A percentile compares a stretch with the other conserved stretches of the same genome.
phyloP scores from a whole-genome alignment of 352 stramenopile genomes.

The Phytophthora macrochlamydospora region DNA sequence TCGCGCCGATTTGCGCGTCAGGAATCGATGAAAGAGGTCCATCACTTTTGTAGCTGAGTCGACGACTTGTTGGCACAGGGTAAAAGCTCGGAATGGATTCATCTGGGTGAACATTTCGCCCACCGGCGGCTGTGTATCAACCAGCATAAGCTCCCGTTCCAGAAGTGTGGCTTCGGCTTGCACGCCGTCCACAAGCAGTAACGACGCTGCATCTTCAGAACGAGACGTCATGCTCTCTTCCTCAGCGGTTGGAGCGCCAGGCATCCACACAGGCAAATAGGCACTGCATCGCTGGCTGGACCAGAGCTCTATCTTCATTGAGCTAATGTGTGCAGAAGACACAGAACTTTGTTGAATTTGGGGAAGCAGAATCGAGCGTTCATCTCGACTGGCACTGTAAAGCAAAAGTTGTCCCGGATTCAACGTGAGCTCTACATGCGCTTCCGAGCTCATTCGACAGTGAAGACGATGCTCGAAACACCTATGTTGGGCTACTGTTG shows the following conservation, averaged over 20 bases:
- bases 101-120: slow-evolving; percentile 28
- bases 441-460: slow-evolving; percentile 42
- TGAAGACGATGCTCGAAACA: slow-evolving; percentile 62
- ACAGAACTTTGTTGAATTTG: slow-evolving; percentile 16
- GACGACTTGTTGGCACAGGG: slow-evolving; percentile 39
- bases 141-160: slow-evolving; percentile 64
- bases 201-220: slow-evolving; percentile 52
- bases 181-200: slow-evolving; percentile 60
- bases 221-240: slow-evolving; percentile 68
- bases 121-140: slow-evolving; percentile 22
- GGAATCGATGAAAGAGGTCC: slow-evolving; percentile 45
- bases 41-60: slow-evolving; percentile 48
- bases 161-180: slow-evolving; percentile 61
- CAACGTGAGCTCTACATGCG: slow-evolving; percentile 52
- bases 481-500: slow-evolving; percentile 28
- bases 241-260: slow-evolving; percentile 50
- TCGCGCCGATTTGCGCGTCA: slow-evolving; percentile 27
- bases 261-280: slow-evolving; percentile 69
- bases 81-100: slow-evolving; percentile 53
- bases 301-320: slow-evolving; percentile 43
- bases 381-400: slow-evolving; percentile 26
- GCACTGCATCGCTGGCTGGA: slow-evolving; percentile 52
- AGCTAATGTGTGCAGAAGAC: slow-evolving; percentile 21
- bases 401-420: slow-evolving; percentile 43
- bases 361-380: slow-evolving; percentile 31